A percentile compares a stretch with the other conserved stretches of the same genome.
phyloP scores from a whole-genome alignment of 305 asterid species.

The Fraxinus latifolia region DNA sequence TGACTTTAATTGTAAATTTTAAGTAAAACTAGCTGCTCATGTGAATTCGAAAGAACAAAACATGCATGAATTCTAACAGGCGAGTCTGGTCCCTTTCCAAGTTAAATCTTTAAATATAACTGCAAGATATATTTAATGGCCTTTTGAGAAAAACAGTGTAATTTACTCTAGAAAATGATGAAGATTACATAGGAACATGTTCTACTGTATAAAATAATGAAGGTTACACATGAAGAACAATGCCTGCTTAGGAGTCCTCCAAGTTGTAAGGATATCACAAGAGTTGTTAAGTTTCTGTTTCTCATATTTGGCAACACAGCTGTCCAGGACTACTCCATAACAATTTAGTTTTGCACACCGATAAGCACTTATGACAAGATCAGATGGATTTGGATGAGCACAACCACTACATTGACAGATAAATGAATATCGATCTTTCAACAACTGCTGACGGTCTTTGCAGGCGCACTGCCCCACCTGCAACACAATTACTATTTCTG shows the following conservation, averaged over 20 bases:
- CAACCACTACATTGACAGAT: slow-evolving; percentile 78
- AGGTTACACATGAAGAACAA: slow-evolving; percentile 11
- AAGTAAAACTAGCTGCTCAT: background rate
- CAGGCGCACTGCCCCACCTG: slow-evolving; percentile 83
- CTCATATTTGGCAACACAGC: slow-evolving; percentile 46
- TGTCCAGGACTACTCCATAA: slow-evolving; percentile 68
- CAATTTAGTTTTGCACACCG: slow-evolving; percentile 62
- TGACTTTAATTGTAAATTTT: background rate
- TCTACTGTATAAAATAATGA: slow-evolving; percentile 11
- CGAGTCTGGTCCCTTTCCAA: background rate
- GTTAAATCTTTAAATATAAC: slow-evolving; percentile 8
- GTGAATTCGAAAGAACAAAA: background rate
- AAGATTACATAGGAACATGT: background rate
- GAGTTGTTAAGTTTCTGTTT: slow-evolving; percentile 44
- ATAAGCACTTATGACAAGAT: slow-evolving; percentile 66
- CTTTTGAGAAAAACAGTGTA: background rate
- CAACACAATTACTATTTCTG: background rate
- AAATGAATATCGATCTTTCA: slow-evolving; percentile 72
- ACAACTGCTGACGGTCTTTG: slow-evolving; percentile 53
- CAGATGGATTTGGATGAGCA: slow-evolving; percentile 61
- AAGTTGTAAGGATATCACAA: slow-evolving; percentile 21
- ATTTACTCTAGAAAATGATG: background rate
- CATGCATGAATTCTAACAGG: background rate
- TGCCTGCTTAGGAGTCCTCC: slow-evolving; percentile 50
- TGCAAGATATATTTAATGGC: background rate